Base-by-base conservation (phyloP, 805 yeast genomes). In the Ogataea glucozyma region DNA sequence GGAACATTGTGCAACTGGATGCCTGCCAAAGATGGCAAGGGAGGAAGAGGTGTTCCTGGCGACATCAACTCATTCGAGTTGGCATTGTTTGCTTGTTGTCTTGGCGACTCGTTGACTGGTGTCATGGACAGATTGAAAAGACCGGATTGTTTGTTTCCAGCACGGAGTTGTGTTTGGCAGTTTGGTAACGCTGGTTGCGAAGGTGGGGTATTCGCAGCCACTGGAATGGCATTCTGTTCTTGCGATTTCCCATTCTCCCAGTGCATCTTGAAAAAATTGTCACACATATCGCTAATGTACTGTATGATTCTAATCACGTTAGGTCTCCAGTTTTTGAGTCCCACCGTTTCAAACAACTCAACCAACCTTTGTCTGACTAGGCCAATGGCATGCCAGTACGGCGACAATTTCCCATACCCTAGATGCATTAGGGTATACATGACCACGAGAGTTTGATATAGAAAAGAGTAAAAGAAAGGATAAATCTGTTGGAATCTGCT, bases 401-500 rank as follows among this genome's bases (percentile, higher is more conserved):
- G 46, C 1, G 50, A 41, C 33, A 64, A 44, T 23, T 62, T 65
- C 13, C 61, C 61, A 40, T 61, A 69, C 18, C 71, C 71, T 40
- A 70, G 59, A 52, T 73, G 76, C 51, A 76, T 57, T 47, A 75
- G 56, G 1, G 78, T 74, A 58, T 70, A 76, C 17, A 71, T 65
- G 17, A 75, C 78, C 41, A 76, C 72, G 38, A 76, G 62, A 2
- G 79, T 77, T 52, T 76, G 81, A 54, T 75, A 74, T 9, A 74
- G 59, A 40, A 73, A 75, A 2, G 76, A 66, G 49, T 72, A 73
- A 40, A 73, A 66, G 44, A 73, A 73, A 13, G 79, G 81, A 46
- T 67, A 72, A 31, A 62, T 27, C 51, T 59, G 49, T 65, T 61
- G 64, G 66, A 75, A 58, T 17, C 47, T 44, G 9, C 60, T 52